These are phyloP conservation scores for Vigna reflexopilosa DNA, from an alignment of 306 rosid species.

Conservation along the genomic window DNA sequence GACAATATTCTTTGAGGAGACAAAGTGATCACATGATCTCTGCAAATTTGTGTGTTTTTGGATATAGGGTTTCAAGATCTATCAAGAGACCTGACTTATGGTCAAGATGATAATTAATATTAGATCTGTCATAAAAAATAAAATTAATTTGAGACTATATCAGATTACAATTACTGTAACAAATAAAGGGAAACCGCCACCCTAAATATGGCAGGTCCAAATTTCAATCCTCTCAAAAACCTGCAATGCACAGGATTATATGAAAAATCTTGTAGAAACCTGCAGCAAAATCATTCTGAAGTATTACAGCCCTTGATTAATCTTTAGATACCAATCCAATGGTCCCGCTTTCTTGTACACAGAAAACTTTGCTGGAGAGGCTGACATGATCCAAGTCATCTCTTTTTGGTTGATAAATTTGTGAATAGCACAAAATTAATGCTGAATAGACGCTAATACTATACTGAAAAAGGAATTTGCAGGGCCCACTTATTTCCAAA, in stretches of 20 bases:
- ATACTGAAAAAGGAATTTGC: neutral
- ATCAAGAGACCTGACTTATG: neutral
- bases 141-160: neutral
- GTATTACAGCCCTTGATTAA: neutral
- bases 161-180: neutral
- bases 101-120: conserved; percentile 10
- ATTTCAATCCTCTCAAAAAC: neutral
- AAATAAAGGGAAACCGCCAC: neutral
- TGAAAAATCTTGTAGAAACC: neutral
- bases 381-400: neutral
- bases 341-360: neutral
- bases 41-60: conserved; percentile 39
- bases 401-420: neutral
- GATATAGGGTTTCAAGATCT: conserved; percentile 27
- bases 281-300: neutral
- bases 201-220: neutral
- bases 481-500: neutral
- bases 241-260: neutral
- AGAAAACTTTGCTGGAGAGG: neutral
- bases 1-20: conserved; percentile 47
- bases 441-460: neutral
- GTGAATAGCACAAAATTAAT: neutral
- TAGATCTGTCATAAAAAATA: neutral
- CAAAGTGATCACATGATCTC: conserved; percentile 47
- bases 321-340: neutral